These are phyloP conservation scores for Ogataea corticis DNA, from an alignment of 805 yeast species.

Conservation along the genomic window DNA sequence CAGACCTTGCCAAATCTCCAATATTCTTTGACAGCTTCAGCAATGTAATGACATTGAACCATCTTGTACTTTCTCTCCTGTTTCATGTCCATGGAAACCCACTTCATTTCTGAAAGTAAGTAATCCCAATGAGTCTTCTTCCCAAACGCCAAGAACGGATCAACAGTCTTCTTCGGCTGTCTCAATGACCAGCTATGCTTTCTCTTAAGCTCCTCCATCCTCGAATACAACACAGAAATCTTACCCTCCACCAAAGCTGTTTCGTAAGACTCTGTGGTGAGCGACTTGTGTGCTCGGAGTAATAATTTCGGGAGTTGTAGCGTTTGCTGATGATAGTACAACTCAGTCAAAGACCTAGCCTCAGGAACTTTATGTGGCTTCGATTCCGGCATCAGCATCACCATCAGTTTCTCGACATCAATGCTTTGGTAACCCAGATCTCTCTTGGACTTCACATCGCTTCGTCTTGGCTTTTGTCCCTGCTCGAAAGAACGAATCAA, in stretches of 20 bases:
- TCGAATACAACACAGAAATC: conserved; percentile 81
- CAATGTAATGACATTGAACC: conserved; percentile 67
- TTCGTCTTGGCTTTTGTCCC: conserved; percentile 25
- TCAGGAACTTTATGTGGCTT: conserved; percentile 56
- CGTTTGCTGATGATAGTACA: conserved; percentile 85
- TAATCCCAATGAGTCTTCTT: conserved; percentile 69
- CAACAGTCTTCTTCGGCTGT: conserved; percentile 72
- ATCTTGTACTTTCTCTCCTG: conserved; percentile 70
- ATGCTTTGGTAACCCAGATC: conserved; percentile 38
- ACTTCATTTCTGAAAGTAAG: conserved; percentile 72
- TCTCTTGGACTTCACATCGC: conserved; percentile 30
- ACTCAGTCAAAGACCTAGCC: conserved; percentile 74
- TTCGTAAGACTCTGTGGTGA: conserved; percentile 83
- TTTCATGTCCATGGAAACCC: conserved; percentile 79
- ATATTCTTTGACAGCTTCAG: conserved; percentile 73
- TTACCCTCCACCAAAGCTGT: conserved; percentile 87
- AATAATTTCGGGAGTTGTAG: conserved; percentile 78
- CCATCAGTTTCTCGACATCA: conserved; percentile 45
- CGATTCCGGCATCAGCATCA: conserved; percentile 49
- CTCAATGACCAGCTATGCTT: conserved; percentile 88
- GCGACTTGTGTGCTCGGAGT: conserved; percentile 82
- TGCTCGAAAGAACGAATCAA: conserved; percentile 31
- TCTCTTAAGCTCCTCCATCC: conserved; percentile 89
- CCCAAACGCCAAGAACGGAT: conserved; percentile 53
- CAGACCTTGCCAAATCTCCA: conserved; percentile 74